Base-by-base conservation (phyloP, 305 asterid genomes). In the Lippia alba region DNA sequence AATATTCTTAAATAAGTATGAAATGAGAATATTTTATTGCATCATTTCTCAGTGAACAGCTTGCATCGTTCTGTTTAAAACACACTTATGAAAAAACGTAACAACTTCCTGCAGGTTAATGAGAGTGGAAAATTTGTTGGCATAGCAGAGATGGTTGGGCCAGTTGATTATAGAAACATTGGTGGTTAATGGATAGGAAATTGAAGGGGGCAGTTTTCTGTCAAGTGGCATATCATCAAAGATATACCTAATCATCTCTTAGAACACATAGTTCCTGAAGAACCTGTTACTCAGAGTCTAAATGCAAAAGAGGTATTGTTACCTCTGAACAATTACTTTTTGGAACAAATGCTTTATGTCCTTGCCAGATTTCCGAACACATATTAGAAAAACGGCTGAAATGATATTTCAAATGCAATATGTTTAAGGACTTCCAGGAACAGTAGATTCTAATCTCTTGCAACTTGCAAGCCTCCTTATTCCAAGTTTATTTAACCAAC, bases 121-220 rank as follows among this genome's bases (percentile, higher is more conserved):
- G 98, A 97, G 53, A 95, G 98, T 79, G 99, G 97, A 34, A 98
- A 92, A 78, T 95, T 95, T 74, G 92, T 98, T 80, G 99, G 99
- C 55, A 85, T 95, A 70, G 98, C 99, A 16, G 97, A 95, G 89
- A 95, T 95, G 99, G 80, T 84, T 74, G 99, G 99, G 68, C 81
- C 87, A 40, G 92, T 95, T 76, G 96, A 92, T 81, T 95, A 92
- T 73, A 96, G 92, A 70, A 89, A 87, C 58, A 88, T 87, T 79
- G 97, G 98, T 30, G 92, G 92, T 70, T 86, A 95, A 89, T 95
- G 99, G 99, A 87, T 97, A 90, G 82, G 98, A 92, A 86, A 98
- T 82, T 95, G 99, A 98, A 95, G 92, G 54, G 99, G 99, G 60
- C 96, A 90, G 81, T 95, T 95, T 82, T 97, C 96, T 56, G 97